Evolutionary conservation across 2,329 filamentous ascomycete genomes (phyloP), one percentile per base, ranked within the genome.

Genomic region (Phialophora chinensis): DNA sequence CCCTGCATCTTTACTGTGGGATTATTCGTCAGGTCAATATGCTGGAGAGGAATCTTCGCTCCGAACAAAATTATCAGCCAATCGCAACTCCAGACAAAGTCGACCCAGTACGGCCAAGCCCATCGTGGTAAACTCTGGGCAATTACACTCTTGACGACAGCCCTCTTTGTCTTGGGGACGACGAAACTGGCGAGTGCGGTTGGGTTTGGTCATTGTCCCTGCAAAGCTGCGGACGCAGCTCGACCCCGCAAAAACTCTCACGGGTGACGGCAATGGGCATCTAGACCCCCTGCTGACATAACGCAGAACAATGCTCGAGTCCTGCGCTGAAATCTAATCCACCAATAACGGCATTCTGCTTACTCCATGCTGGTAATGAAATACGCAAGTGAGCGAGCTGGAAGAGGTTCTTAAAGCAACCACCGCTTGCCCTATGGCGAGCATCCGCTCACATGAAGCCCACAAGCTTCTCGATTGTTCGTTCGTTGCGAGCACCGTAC

Each of bases 121-220:
- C 67, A 69, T n/a, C 58, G 50, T 10, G 61, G 67, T 12, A 65
- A 54, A 17, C 65, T 69, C 7, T 69, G 61, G 6, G 31, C 52
- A 7, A 69, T 17, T 11, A 65, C 61, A 14, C 49, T 58, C 59
- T 57, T 68, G 59, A 68, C 59, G 47, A 64, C 55, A 31, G 47
- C 55, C n/a, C 14, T 44, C 11, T 54, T 42, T 12, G 23, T 56
- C 23, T 20, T 62, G 17, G 58, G 49, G 7, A 38, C 17, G 8
- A n/a, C 25, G 27, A 61, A 64, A 17, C 29, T 62, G 27, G 52
- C 49, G 6, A 66, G n/a, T n/a, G n/a, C n/a, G 23, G 53, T 44
- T 66, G 42, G 11, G 52, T 31, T 23, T 65, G 62, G 25, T 49
- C 61, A 35, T 63, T 64, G 17, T 47, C 53, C 35, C 52, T 62